phyloP scores from a whole-genome alignment of 257 asterid genomes.

The Solanum microdontum region DNA sequence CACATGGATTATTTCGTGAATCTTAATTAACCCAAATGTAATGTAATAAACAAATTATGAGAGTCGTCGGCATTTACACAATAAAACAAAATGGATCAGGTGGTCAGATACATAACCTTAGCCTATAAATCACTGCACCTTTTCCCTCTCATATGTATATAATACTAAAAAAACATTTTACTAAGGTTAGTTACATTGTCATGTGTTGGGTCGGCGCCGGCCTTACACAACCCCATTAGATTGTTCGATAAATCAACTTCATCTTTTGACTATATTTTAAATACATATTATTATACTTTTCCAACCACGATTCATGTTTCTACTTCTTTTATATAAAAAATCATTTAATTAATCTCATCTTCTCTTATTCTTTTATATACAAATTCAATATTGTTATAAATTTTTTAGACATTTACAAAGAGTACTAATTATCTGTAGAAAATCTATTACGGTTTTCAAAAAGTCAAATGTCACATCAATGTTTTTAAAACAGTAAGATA shows the following conservation, averaged over 20 bases:
- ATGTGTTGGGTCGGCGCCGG: slow-evolving; percentile 10
- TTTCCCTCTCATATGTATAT: neutral
- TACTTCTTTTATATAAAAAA: neutral
- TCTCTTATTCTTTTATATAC: neutral
- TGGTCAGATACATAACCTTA: neutral
- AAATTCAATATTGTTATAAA: no score
- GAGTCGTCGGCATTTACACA: neutral
- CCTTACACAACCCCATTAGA: neutral
- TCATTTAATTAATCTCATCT: neutral
- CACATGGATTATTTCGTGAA: neutral
- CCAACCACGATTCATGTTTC: neutral
- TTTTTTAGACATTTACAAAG: no score
- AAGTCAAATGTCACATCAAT: neutral
- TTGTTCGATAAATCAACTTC: neutral
- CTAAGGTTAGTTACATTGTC: neutral
- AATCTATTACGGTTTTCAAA: neutral
- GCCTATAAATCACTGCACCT: neutral
- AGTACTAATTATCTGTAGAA: no score
- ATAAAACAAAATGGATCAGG: slow-evolving; percentile 1
- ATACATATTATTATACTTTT: neutral
- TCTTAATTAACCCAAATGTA: neutral
- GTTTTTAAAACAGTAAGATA: neutral
- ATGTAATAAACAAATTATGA: neutral
- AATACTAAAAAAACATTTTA: neutral
- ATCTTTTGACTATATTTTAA: neutral